Base-by-base conservation (phyloP, 140 eudicot species). In the Erigeron philadelphicus region DNA sequence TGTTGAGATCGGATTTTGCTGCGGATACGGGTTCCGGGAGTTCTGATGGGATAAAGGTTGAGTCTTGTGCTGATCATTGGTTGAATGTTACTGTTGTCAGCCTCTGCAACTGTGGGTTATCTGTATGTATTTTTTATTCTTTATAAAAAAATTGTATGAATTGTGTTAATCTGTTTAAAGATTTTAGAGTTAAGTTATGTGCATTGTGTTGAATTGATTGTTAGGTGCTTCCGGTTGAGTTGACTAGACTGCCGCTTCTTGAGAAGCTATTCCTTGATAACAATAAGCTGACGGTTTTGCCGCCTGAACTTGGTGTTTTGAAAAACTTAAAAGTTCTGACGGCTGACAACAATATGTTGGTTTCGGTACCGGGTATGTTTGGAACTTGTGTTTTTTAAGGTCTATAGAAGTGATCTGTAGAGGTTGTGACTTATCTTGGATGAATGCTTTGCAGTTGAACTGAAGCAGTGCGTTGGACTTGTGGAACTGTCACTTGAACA, bases 401-500 rank as follows among this genome's bases (percentile, higher is more conserved):
- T 31, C 38, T 31, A 31, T 31, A 31, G 38, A 31, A 31, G 3
- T 31, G 38, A 31, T 1, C 38, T 31, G 47, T 70, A 49, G 40
- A 72, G 48, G 56, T 18, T 41, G 25, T 70, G 54, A 42, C 83
- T 74, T 47, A 71, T 76, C 38, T 1, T 72, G 64, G 45, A 52
- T 66, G 71, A 64, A 52, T 55, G 44, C 47, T 72, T 68, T 67
- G 72, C 95, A 94, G 99, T 80, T 81, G 99, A 94, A 73, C 73
- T 94, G 84, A 85, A 84, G 70, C 89, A 87, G 77, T 94, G 97
- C 76, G 82, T 84, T 80, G 96, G 88, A 71, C 88, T 94, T 47
- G 90, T 94, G 81, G 99, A 94, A 67, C 79, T 94, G 70, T 94
- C 99, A 17, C 84, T 94, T 82, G 99, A 90, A 80, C 97, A 94